These are phyloP conservation scores for Phylloporus sp. DNA, from an alignment of 1,284 basidiomycete species.

Conservation along the genomic window DNA sequence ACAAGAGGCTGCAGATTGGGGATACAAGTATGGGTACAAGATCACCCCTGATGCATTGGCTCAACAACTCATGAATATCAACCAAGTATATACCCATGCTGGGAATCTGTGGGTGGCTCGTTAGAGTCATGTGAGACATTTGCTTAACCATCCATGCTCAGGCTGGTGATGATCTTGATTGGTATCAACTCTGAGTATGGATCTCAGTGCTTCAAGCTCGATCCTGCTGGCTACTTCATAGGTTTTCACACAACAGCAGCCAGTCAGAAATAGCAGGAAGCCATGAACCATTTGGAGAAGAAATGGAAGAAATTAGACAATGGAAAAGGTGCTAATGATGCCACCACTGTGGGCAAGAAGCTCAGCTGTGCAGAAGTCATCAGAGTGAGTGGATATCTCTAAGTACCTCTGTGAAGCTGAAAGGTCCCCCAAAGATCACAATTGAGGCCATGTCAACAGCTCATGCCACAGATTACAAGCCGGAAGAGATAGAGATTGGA, in stretches of 20 bases:
- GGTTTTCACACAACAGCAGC: slow-evolving; percentile 97
- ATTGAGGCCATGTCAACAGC: slow-evolving; percentile 94
- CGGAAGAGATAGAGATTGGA: slow-evolving; percentile 86
- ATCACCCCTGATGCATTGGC: slow-evolving; percentile 96
- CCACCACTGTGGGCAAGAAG: slow-evolving; percentile 67
- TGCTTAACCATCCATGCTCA: slow-evolving; percentile 14
- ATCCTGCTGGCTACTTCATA: slow-evolving; percentile 98
- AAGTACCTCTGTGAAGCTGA: slow-evolving; percentile 13
- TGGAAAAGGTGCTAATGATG: slow-evolving; percentile 75
- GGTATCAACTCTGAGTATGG: slow-evolving; percentile 90
- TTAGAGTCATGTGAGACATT: not conserved
- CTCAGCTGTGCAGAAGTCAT: slow-evolving; percentile 75
- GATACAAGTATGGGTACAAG: slow-evolving; percentile 98
- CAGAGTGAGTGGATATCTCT: slow-evolving; percentile 61
- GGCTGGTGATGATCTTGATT: slow-evolving; percentile 93
- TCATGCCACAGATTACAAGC: slow-evolving; percentile 94
- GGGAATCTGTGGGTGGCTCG: slow-evolving; percentile 78
- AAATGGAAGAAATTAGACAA: slow-evolving; percentile 96
- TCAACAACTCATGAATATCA: slow-evolving; percentile 95
- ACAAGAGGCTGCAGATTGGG: slow-evolving; percentile 91
- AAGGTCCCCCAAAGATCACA: slow-evolving; percentile 71
- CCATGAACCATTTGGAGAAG: slow-evolving; percentile 98
- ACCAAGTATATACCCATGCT: slow-evolving; percentile 99
- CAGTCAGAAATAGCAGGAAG: slow-evolving; percentile 98
- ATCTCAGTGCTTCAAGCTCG: slow-evolving; percentile 97